Base-by-base conservation (phyloP, 2,329 filamentous ascomycete genomes). In the Cladophialophora psammophila region DNA sequence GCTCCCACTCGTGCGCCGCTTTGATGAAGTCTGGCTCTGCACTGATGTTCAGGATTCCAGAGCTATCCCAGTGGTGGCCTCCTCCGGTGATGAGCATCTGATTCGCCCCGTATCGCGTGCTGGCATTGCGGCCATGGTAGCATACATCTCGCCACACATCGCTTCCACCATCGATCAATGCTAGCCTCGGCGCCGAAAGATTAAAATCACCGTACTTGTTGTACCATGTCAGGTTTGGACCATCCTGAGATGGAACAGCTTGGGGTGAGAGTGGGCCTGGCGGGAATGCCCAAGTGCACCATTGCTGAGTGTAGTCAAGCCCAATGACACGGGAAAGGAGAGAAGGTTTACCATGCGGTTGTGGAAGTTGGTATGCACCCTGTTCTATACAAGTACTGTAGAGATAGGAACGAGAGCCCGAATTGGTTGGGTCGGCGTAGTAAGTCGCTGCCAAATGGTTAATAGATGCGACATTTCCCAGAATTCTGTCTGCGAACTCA, bases 221-320 rank as follows among this genome's bases (percentile, higher is more conserved):
- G 74, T 81, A 82, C 8, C 73, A 71, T 2, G 74, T 72, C 3
- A 83, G 69, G 60, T 84, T 77, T 0, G 84, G 84, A 0, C 71
- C 71, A 10, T 75, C 78, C 0, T 77, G 45, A 0, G 83, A 82
- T 26, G 69, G 69, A 5, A 70, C 69, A 7, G 69, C 69, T 58
- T 70, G 69, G 3, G 69, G 68, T 13, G 68, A 68, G 6, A 66
- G 78, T 32, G 77, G 60, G 0, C 84, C 84, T 0, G 77, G 67
- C 0, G 83, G 81, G 69, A 86, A 86, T 0, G 84, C 82, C 83
- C 84, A 84, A n/a, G 72, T 79, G 70, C 84, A 86, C 83, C 84
- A 86, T 73, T 85, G 81, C 69, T 85, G 84, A 42, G 83, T 85
- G 73, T 86, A 86, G 48, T 79, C 76, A 8, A 78, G 78, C 56